Base-by-base conservation (phyloP, 192 early-diverging fungal species). In the Entomortierella beljakovae region DNA sequence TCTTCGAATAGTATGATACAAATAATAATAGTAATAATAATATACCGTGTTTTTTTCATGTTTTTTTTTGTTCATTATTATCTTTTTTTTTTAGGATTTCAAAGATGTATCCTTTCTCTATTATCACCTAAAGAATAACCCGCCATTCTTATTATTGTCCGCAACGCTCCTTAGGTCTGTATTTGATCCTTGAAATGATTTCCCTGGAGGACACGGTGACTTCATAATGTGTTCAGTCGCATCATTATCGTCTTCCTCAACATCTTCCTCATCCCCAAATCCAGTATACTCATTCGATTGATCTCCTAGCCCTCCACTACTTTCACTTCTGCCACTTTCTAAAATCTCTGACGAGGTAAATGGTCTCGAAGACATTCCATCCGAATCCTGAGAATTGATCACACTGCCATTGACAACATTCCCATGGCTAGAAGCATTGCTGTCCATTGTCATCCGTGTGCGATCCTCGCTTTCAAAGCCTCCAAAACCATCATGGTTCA, bases 131-230 rank as follows among this genome's bases (percentile, higher is more conserved):
- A n/a, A n/a, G n/a, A n/a, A n/a, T n/a, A n/a, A n/a, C n/a, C n/a
- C n/a, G n/a, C n/a, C n/a, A n/a, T n/a, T n/a, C n/a, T n/a, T n/a
- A n/a, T n/a, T n/a, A n/a, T n/a, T n/a, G n/a, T n/a, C n/a, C n/a
- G 64, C 64, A 2, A 68, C 64, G 40, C 64, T 62, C 51, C 54
- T 75, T 29, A 68, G 58, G 32, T 75, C 72, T 9, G 64, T 67
- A 16, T 29, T 62, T 7, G 59, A 52, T 0, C 64, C 57, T 15
- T 35, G 35, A 57, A 71, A 51, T 6, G 64, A 68, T 13, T 48
- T 67, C 20, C 72, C 72, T 1, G 72, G 72, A 9, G 72, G 72
- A 60, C 72, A 75, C 2, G 72, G 72, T 38, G 72, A 75, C 15
- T 59, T 50, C 42, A 66, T 55, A 20, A 73, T 73, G 7, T 58